Base-by-base conservation (phyloP, 2,329 filamentous ascomycete species). In the Pseudogymnoascus sp. region DNA sequence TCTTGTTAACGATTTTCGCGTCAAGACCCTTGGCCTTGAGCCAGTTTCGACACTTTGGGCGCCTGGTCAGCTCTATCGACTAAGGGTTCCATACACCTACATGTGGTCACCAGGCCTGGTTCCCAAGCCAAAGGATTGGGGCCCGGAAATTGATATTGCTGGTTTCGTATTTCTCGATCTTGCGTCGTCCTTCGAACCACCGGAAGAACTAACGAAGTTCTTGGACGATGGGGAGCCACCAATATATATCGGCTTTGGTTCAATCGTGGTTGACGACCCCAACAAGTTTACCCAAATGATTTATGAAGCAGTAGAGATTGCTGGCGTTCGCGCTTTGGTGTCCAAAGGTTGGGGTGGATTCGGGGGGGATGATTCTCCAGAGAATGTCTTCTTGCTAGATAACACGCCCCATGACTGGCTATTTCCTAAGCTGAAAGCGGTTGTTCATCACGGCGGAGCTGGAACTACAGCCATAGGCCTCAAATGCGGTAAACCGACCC, bases 321-420 rank as follows among this genome's bases (percentile, higher is more conserved):
- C 86, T 0, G 87, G 87, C 5, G 85, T 89, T 3, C 82, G 88
- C 2, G 87, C 87, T 0, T 74, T 91, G 8, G 85, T 90, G 1
- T 88, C 85, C 4, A 88, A 88, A 70, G 88, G 88, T 5, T 91
- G 87, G 88, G 87, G 87, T 33, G 87, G 86, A 0, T 76, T 90
- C 4, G 88, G 88, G 4, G 79, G 79, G 4, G 78, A 81, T 7
- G 74, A 81, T 1, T 77, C 82, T 0, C 83, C 84, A 0, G 84
- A 87, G 0, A 83, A 86, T 65, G 78, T 90, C 63, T 88, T 82
- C 74, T 83, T 90, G 81, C 79, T 91, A 4, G 87, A 85, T 26
- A 89, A 90, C 68, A 87, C 82, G 0, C 88, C 87, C 0, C 87
- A 90, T 70, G 88, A 91, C 73, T 91, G 88, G 87, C 77, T 91